A percentile compares a stretch with the other conserved stretches of the same genome.
These are phyloP conservation scores for Hyparrhenia diplandra DNA, from an alignment of 176 grass and related monocot species.

Conservation along the genomic window DNA sequence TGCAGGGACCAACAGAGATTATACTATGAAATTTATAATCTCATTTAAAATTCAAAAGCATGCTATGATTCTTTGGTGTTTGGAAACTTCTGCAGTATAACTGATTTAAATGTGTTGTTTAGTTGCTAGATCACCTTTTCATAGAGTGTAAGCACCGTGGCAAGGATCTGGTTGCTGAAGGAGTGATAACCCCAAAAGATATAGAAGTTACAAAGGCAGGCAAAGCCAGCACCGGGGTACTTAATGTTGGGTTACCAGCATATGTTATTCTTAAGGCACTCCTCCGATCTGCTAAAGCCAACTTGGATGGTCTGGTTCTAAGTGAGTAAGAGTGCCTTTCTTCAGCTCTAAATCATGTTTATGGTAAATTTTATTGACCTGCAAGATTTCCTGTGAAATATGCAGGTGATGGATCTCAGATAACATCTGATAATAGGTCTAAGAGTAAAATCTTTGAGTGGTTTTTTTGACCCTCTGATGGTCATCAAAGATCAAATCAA, in stretches of 20 bases:
- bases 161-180: conserved; percentile 69
- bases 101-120: conserved; percentile 33
- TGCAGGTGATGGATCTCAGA: conserved; percentile 70
- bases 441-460: conserved; percentile 70
- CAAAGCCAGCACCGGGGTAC: conserved; percentile 44
- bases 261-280: conserved; percentile 77
- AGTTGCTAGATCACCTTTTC: conserved; percentile 86
- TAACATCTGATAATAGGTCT: conserved; percentile 76
- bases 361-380: conserved; percentile 13
- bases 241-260: conserved; percentile 84
- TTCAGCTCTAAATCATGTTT: neutral
- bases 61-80: neutral
- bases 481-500: conserved; percentile 93
- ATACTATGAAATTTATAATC: neutral
- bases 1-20: no score
- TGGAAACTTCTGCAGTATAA: neutral
- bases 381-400: neutral
- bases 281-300: conserved; percentile 58
- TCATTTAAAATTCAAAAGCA: neutral
- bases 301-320: conserved; percentile 61
- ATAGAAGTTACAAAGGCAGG: conserved; percentile 75
- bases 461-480: conserved; percentile 95
- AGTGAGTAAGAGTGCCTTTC: conserved; percentile 57
- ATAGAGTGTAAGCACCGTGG: conserved; percentile 64
- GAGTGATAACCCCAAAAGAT: conserved; percentile 66